Evolutionary conservation across 228 moss, liverwort and hornwort genomes (phyloP), one percentile per base, ranked within the genome.

Genomic region (Sphagnum fallax): DNA sequence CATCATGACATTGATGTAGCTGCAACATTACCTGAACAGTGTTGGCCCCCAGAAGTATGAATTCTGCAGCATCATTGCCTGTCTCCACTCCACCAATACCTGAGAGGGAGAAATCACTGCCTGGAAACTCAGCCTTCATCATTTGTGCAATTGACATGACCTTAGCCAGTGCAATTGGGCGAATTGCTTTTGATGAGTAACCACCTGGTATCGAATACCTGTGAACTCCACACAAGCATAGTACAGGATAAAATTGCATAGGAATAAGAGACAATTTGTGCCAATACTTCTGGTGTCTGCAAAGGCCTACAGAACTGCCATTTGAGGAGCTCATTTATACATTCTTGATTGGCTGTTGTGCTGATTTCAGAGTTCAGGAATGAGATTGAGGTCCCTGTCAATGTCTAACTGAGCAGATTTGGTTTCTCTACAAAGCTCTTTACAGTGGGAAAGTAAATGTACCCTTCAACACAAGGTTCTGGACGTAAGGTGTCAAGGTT

Each of bases 21-120:
- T 55, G 55, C 8, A 12, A 8, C 55, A 55, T 8, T 55, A 55
- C 8, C 55, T 55, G 55, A 55, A 55, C 8, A 8, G 55, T 55
- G 8, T 12, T 55, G 55, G 8, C 55, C 55, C 12, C 55, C 12
- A 95, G 82, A 16, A 95, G 55, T 55, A 55, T 55, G 9, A 55
- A 55, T 55, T 12, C 12, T 55, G 92, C 95, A 78, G 95, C 95
- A 77, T 89, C 82, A 65, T 76, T 81, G 73, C 95, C 95, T 72
- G 90, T 89, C 76, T 95, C 95, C 32, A 95, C 86, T 67, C 95
- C 95, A 73, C 95, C 95, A 65, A 95, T 95, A 49, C 95, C 92
- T 69, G 95, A 95, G 53, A 95, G 75, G 4, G 92, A 92, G 51
- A 77, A 78, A 14, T 68, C 79, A 52, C 80, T 80, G 63, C 83